These are phyloP conservation scores for Cercospora sp. DNA, from an alignment of 2,329 filamentous ascomycete species.

Conservation along the genomic window DNA sequence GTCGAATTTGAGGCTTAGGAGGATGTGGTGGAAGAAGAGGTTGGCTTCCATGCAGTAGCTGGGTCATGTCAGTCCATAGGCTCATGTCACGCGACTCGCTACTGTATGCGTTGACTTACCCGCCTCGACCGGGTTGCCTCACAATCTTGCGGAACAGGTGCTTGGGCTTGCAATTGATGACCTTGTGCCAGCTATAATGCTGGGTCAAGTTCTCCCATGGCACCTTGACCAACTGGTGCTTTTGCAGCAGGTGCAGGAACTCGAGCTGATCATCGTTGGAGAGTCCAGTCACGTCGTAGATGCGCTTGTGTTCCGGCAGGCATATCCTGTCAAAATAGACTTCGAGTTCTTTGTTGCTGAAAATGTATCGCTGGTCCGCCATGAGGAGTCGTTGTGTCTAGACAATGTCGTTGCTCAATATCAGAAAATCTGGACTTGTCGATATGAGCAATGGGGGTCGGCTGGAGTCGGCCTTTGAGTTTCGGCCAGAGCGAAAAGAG, in stretches of 20 bases:
- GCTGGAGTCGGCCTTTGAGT: conserved; percentile 1
- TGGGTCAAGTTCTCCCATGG: conserved; percentile 60
- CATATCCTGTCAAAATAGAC: conserved; percentile 35
- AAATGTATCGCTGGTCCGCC: conserved; percentile 15
- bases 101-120: conserved; percentile 28
- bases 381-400: background rate
- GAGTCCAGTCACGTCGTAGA: conserved; percentile 24
- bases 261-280: conserved; percentile 24
- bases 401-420: background rate
- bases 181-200: conserved; percentile 53
- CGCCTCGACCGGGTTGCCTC: conserved; percentile 49
- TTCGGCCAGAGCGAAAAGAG: conserved; percentile 1
- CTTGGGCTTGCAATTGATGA: conserved; percentile 52
- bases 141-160: conserved; percentile 57
- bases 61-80: background rate
- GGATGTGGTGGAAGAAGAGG: conserved; percentile 52
- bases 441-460: conserved; percentile 2
- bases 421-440: background rate
- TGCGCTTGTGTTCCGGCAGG: conserved; percentile 26
- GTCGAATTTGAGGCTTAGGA: conserved; percentile 54
- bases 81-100: background rate
- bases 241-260: conserved; percentile 32
- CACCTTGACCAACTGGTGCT: conserved; percentile 49
- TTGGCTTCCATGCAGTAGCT: conserved; percentile 57
- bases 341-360: conserved; percentile 26